Conservation (phyloP, 139 green algal genomes). For the Coccomyxa sp. region DNA sequence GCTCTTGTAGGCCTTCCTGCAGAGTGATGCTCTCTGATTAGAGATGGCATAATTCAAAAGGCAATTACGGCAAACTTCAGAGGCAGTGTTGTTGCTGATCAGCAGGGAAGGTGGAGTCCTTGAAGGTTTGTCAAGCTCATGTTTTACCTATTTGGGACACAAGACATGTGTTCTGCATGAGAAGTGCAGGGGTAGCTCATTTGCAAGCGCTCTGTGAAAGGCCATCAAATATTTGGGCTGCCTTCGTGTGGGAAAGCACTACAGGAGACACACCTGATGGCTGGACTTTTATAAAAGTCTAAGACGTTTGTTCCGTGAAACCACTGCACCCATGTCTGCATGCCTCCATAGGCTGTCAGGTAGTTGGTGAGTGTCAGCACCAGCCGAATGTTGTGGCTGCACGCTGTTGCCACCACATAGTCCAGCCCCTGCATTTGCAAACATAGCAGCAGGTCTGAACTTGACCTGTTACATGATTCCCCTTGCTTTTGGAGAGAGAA, state of each 20-base stretch:
- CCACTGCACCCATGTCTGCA: constrained; percentile 10
- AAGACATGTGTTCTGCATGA: too few relatives aligned
- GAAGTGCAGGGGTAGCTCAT: too few relatives aligned
- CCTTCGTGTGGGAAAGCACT: background rate
- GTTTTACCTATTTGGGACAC: too few relatives aligned
- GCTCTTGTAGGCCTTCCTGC: constrained; percentile 8
- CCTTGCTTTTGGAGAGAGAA: too few relatives aligned
- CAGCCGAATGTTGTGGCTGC: constrained; percentile 6
- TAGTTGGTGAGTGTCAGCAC: constrained; percentile 22
- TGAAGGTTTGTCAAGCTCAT: too few relatives aligned
- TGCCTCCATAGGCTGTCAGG: constrained; percentile 12
- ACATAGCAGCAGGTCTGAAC: background rate
- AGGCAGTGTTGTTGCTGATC: too few relatives aligned
- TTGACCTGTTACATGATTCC: too few relatives aligned
- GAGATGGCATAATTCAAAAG: too few relatives aligned
- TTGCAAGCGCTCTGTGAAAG: too few relatives aligned
- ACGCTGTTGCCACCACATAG: constrained; percentile 9
- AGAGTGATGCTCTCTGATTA: background rate
- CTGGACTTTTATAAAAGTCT: constrained; percentile 1
- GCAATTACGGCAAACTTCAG: too few relatives aligned
- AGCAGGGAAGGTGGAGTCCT: too few relatives aligned
- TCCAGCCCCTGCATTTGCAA: constrained; percentile 23
- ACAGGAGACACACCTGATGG: background rate
- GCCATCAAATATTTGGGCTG: too few relatives aligned
- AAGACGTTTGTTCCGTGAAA: background rate